Evolutionary conservation across 305 asterid species (phyloP).

Genomic region (Fraxinus sp.): DNA sequence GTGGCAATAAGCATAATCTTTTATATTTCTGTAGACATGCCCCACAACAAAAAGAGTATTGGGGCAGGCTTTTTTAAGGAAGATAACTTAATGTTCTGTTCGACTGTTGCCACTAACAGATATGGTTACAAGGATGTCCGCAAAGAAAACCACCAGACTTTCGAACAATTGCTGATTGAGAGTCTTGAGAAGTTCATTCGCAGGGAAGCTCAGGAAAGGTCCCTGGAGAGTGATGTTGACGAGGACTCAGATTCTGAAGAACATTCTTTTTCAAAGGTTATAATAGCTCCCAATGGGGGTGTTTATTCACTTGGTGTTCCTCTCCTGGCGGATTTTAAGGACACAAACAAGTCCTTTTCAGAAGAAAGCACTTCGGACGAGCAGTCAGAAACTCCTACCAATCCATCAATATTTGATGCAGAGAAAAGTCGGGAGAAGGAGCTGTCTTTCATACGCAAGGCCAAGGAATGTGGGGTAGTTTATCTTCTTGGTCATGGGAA

Average conservation of each 20-base stretch:
- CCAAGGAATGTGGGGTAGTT: slow-evolving; percentile 90
- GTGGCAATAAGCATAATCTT: not conserved
- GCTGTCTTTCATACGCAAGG: slow-evolving; percentile 77
- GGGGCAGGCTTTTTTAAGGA: slow-evolving; percentile 8
- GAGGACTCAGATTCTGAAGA: slow-evolving; percentile 69
- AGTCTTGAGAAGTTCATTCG: slow-evolving; percentile 94
- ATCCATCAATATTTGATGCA: slow-evolving; percentile 46
- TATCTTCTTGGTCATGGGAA: slow-evolving; percentile 96
- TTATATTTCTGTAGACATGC: not conserved
- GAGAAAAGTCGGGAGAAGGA: slow-evolving; percentile 93
- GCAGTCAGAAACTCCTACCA: slow-evolving; percentile 41
- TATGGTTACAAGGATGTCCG: slow-evolving; percentile 98
- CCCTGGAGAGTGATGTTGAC: slow-evolving; percentile 86
- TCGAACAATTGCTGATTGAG: slow-evolving; percentile 93
- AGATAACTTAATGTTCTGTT: slow-evolving; percentile 14
- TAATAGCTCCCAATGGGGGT: slow-evolving; percentile 88
- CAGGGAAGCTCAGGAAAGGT: slow-evolving; percentile 92
- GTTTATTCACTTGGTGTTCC: slow-evolving; percentile 85
- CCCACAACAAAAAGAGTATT: not conserved
- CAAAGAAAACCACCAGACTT: slow-evolving; percentile 92
- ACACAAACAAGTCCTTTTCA: slow-evolving; percentile 43
- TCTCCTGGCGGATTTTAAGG: slow-evolving; percentile 69
- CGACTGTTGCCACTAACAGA: slow-evolving; percentile 45
- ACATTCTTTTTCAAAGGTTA: slow-evolving; percentile 56
- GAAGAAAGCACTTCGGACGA: slow-evolving; percentile 51